These are phyloP conservation scores for Claviceps maximensis DNA, from an alignment of 2,329 filamentous ascomycete genomes.

Conservation along the genomic window DNA sequence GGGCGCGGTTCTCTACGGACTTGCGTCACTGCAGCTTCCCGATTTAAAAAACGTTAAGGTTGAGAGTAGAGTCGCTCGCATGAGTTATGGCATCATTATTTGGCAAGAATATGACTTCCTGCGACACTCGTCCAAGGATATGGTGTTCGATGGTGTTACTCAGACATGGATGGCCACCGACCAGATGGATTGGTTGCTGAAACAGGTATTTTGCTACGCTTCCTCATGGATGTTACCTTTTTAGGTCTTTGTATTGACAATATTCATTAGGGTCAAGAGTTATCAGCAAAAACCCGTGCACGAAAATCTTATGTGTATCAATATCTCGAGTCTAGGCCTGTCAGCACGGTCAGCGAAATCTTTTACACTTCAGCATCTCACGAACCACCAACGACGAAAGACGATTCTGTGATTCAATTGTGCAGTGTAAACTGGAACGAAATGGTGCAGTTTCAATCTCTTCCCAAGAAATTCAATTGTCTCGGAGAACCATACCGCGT, in stretches of 20 bases:
- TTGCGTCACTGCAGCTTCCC: slow-evolving; percentile 2
- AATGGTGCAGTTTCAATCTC: background rate
- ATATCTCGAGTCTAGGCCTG: background rate
- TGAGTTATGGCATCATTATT: slow-evolving; percentile 14
- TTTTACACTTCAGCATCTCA: background rate
- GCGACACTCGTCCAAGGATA: slow-evolving; percentile 6
- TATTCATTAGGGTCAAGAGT: background rate
- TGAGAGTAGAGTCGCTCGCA: slow-evolving; percentile 13
- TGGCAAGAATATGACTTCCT: background rate
- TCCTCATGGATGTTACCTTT: background rate
- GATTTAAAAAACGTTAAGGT: slow-evolving; percentile 8
- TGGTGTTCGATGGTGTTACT: background rate
- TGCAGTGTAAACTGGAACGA: background rate
- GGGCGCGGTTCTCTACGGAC: slow-evolving; percentile 18
- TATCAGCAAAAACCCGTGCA: background rate
- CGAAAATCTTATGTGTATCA: accelerated
- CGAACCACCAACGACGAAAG: background rate
- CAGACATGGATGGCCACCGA: background rate
- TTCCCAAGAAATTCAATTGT: background rate
- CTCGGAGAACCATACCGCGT: background rate
- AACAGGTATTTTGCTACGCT: background rate
- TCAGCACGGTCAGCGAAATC: background rate
- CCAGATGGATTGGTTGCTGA: slow-evolving; percentile 19
- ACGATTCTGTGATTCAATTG: background rate
- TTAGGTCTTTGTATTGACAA: background rate